A percentile compares a stretch with the other conserved stretches of the same genome.
phyloP scores from a whole-genome alignment of 176 grass and related monocot genomes.

The Oryza australiensis region DNA sequence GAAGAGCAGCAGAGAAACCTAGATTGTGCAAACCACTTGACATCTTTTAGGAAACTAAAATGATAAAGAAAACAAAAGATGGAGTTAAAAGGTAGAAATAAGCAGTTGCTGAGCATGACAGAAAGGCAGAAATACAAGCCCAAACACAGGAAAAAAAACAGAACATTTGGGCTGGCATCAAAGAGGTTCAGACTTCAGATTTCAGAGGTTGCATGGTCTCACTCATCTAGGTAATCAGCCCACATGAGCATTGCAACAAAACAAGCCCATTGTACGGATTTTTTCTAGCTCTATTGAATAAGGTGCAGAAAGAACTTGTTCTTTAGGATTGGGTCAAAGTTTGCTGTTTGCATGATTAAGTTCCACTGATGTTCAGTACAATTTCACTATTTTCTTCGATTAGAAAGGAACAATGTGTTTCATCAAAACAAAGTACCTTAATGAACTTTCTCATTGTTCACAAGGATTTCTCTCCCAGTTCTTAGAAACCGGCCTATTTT shows the following conservation, averaged over 20 bases:
- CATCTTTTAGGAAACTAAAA: neutral
- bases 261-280: neutral
- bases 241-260: neutral
- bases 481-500: neutral
- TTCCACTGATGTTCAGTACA: slow-evolving; percentile 1
- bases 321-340: neutral
- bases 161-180: neutral
- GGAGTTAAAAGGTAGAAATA: neutral
- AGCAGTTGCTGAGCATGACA: neutral
- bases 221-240: neutral
- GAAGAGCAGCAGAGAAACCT: neutral
- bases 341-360: neutral
- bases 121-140: neutral
- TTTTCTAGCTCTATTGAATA: neutral
- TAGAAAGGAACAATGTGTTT: neutral
- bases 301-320: neutral
- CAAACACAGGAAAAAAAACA: neutral
- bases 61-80: neutral
- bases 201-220: neutral
- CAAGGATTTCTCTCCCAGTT: neutral
- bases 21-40: neutral
- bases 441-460: neutral
- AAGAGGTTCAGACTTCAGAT: neutral
- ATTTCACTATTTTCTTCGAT: neutral
- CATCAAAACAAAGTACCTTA: neutral